Conservation (phyloP, 2,329 filamentous ascomycete genomes). For the Hyphodiscus sp. region DNA sequence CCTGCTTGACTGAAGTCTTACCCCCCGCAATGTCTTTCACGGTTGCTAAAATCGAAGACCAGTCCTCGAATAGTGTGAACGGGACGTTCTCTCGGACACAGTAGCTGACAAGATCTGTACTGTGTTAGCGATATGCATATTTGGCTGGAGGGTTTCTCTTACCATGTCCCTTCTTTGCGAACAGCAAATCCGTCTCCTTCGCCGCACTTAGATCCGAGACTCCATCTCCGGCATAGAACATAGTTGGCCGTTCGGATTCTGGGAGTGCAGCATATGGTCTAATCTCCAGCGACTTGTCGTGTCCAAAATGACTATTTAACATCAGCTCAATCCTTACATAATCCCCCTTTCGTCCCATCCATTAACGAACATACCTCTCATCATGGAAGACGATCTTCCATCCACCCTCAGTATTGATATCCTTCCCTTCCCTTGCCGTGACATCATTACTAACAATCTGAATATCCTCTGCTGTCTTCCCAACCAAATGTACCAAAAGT, state of each 20-base stretch:
- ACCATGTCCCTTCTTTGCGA: constrained; percentile 71
- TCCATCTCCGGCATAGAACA: constrained; percentile 94
- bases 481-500: constrained; percentile 72
- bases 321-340: not conserved
- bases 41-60: constrained; percentile 68
- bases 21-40: constrained; percentile 73
- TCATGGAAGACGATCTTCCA: constrained; percentile 90
- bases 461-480: constrained; percentile 67
- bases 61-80: constrained; percentile 82
- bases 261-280: constrained; percentile 76
- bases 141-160: constrained; percentile 1
- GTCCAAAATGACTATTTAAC: constrained; percentile 60
- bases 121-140: constrained; percentile 3
- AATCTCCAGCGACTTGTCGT: constrained; percentile 92
- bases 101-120: constrained; percentile 73
- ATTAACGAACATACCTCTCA: constrained; percentile 56
- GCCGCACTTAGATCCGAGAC: constrained; percentile 90
- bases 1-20: constrained; percentile 62
- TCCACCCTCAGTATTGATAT: constrained; percentile 70
- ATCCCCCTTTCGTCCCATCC: not conserved
- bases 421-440: constrained; percentile 56
- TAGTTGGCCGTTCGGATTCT: constrained; percentile 60
- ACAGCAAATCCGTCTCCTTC: constrained; percentile 85
- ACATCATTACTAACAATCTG: constrained; percentile 90
- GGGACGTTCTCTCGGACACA: constrained; percentile 80